Base-by-base conservation (phyloP, 805 yeast genomes). In the Lachancea fermentati region DNA sequence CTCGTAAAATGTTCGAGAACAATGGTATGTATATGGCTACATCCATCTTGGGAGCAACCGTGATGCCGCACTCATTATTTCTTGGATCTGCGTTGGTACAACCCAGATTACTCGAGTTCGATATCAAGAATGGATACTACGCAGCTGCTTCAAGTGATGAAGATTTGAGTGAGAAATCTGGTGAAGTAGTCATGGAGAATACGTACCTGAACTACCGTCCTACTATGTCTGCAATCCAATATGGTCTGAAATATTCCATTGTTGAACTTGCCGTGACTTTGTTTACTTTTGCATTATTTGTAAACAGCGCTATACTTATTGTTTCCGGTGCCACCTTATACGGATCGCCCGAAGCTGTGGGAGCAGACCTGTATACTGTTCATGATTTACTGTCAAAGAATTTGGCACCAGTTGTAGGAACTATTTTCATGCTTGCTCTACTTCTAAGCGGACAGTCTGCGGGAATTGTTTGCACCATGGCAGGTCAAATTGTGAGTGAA, bases 401-500 rank as follows among this genome's bases (percentile, higher is more conserved):
- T 37, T 67, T 89, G 30, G 82, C 95, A 0, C 78, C 81, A 2
- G 78, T 76, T 6, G 94, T 87, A 0, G 97, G 96, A 19, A 78
- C 86, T 1, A 62, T 87, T 0, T 89, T 89, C 64, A 87, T 87
- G 73, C 59, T 86, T 39, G 96, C 96, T 0, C 68, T 89, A 51
- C 66, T 89, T 30, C 75, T 85, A 43, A 81, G 93, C 43, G 96
- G 96, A 4, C 88, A 85, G 54, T 81, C 89, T 34, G 96, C 96
- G 0, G 95, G 96, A 36, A 78, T 89, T 32, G 89, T 88, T 2
- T 88, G 96, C 59, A 89, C 97, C 0, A 82, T 89, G 66, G 86
- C 95, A 0, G 96, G 96, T 7, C 95, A 89, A 62, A 79, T 89
- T 51, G 96, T 89, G 2, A 76, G 87, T 50, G 97, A 89, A 59